Evolutionary conservation across 371 early-diverging fungal species (phyloP).

Genomic region (Mucor sp.): DNA sequence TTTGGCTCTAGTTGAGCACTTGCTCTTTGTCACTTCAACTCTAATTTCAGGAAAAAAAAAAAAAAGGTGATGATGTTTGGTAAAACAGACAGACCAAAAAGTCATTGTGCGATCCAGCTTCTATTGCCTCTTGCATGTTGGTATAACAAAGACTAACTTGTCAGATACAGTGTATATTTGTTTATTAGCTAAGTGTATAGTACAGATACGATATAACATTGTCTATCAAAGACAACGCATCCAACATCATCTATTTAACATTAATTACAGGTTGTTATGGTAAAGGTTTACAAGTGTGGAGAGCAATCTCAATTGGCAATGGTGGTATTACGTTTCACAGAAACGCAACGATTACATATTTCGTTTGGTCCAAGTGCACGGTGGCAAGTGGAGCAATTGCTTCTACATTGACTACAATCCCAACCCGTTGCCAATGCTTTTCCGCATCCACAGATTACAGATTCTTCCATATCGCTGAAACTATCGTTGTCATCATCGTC

Average conservation of each 20-base stretch:
- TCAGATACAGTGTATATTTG: background rate
- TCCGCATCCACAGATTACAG: slow-evolving; percentile 15
- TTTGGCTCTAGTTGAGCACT: no score
- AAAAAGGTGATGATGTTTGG: no score
- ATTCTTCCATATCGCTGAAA: background rate
- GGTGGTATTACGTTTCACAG: background rate
- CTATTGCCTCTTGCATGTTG: background rate
- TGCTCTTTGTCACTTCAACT: no score
- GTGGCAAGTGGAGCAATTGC: slow-evolving; percentile 14
- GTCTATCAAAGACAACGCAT: background rate
- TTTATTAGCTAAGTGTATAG: background rate
- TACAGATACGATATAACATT: background rate
- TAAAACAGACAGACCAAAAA: no score
- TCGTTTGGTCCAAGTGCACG: slow-evolving; percentile 14
- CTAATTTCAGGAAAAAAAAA: no score
- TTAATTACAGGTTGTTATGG: background rate
- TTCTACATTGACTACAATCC: slow-evolving; percentile 16
- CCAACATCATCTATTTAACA: background rate
- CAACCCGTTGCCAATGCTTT: slow-evolving; percentile 13
- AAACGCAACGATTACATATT: slow-evolving; percentile 12
- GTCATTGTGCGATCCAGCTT: no score
- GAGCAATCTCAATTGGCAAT: background rate
- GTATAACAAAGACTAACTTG: background rate
- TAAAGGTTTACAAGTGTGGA: background rate
- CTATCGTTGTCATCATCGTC: background rate